A percentile compares a stretch with the other conserved stretches of the same genome.
phyloP scores from a whole-genome alignment of 495 filamentous ascomycete genomes.

The Neurospora tetrasperma region DNA sequence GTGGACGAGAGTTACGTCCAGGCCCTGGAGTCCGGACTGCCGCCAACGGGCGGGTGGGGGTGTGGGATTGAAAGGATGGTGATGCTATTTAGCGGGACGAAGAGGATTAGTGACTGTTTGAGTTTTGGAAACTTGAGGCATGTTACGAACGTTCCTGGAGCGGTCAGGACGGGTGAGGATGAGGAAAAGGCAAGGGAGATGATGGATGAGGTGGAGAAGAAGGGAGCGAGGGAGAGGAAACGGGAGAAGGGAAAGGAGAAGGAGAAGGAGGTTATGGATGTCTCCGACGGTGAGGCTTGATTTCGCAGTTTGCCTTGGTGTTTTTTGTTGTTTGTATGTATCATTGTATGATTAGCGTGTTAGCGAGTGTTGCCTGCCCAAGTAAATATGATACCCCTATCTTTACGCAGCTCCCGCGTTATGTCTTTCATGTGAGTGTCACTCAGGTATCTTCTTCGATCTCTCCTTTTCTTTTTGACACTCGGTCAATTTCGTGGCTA shows the following conservation, averaged over 20 bases:
- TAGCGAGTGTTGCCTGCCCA: neutral
- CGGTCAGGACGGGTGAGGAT: neutral
- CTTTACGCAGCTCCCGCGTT: neutral
- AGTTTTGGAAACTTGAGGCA: slow-evolving; percentile 79
- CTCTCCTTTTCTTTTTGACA: neutral
- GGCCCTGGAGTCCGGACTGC: slow-evolving; percentile 77
- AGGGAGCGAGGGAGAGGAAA: neutral
- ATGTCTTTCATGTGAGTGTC: neutral
- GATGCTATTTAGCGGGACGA: slow-evolving; percentile 73
- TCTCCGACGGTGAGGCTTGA: neutral
- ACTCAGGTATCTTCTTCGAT: neutral
- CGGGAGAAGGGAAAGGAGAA: neutral
- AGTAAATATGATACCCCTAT: neutral
- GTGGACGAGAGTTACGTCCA: slow-evolving; percentile 79
- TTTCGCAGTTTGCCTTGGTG: neutral
- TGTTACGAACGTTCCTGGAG: slow-evolving; percentile 25
- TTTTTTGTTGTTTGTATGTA: neutral
- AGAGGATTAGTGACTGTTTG: slow-evolving; percentile 71
- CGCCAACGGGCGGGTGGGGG: slow-evolving; percentile 93
- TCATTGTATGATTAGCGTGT: neutral
- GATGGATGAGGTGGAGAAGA: neutral
- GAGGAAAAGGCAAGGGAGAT: neutral
- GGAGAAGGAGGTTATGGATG: neutral
- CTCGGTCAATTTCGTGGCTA: neutral
- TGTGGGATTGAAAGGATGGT: slow-evolving; percentile 81